Percentiles rank a stretch among this genome's conserved stretches.
phyloP scores from a whole-genome alignment of 1,284 basidiomycete species.

The Meira miltonrushii region DNA sequence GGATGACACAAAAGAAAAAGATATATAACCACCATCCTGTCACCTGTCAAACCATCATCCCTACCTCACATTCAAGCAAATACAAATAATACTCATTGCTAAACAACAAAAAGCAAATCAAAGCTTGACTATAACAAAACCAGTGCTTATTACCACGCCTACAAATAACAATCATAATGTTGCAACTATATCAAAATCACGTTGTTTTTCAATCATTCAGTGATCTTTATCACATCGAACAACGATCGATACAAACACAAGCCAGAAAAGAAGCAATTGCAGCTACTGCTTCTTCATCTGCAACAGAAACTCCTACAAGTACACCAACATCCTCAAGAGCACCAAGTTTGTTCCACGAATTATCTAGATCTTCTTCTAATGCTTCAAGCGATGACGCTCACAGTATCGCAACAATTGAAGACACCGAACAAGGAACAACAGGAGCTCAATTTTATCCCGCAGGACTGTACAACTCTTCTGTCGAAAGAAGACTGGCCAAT shows the following conservation, averaged over 20 bases:
- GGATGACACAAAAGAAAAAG: neutral
- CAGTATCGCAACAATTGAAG: neutral
- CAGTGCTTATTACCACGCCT: neutral
- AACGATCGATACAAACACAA: neutral
- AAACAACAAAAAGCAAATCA: neutral
- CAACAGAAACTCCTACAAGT: too few species aligned
- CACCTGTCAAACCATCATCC: neutral
- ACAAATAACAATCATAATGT: neutral
- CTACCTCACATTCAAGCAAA: neutral
- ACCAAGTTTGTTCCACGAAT: too few species aligned
- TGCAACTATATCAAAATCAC: slow-evolving; percentile 4
- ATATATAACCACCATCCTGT: slow-evolving; percentile 1
- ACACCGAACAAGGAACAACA: neutral
- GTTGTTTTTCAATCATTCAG: slow-evolving; percentile 10
- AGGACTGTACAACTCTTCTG: neutral
- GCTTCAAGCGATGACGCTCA: too few species aligned
- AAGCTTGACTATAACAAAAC: neutral
- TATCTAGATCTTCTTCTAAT: too few species aligned
- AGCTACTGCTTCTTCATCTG: neutral
- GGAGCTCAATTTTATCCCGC: slow-evolving; percentile 2
- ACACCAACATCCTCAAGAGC: too few species aligned
- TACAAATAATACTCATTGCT: neutral
- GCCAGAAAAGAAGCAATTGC: neutral
- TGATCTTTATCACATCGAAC: slow-evolving; percentile 3
- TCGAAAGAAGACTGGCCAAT: neutral